Evolutionary conservation across 257 asterid genomes (phyloP), one percentile per base, ranked within the genome.

Genomic region (Rehmannia glutinosa): DNA sequence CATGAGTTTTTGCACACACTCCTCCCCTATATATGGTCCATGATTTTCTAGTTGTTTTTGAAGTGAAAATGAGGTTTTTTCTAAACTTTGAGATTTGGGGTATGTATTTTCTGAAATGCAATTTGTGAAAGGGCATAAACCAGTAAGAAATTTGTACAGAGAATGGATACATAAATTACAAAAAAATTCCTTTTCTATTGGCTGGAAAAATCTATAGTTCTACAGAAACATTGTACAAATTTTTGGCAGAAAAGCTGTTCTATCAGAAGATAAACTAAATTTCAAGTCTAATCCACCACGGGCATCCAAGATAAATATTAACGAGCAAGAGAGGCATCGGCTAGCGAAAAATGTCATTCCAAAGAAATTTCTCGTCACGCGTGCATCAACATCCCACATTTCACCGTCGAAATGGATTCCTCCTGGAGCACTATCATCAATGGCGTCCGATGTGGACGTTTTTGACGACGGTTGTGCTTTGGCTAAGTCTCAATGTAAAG

Each of bases 401-500:
- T 54, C 64, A 41, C 38, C 63, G 27, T 19, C 33, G 20, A 81
- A 74, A 71, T 69, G 68, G 81, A 51, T 70, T 45, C 69, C 79
- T 62, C 66, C 80, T 21, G 79, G 73, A 43, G 82, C 81, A 28
- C 56, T 81, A 35, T 82, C 86, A 27, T 76, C 90, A 13, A 56
- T 20, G 62, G 81, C 51, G 41, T 38, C 86, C 10, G 19, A 70
- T 7, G 57, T 74, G n/a, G n/a, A n/a, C 12, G 84, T 68, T 50
- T 20, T 53, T 10, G 73, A 68, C 24, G 83, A 81, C 13, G 78
- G 76, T 68, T 52, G 33, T 71, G 53, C 59, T 35, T 35, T 73
- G 41, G 27, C 70, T 11, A 58, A 38, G 58, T 51, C 65, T 28
- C 73, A 50, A 51, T 21, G 58, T 8, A 13, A 47, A 24, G 47